Evolutionary conservation across 2,329 filamentous ascomycete species (phyloP), one percentile per base, ranked within the genome.

Genomic region (Diplodia corticola): DNA sequence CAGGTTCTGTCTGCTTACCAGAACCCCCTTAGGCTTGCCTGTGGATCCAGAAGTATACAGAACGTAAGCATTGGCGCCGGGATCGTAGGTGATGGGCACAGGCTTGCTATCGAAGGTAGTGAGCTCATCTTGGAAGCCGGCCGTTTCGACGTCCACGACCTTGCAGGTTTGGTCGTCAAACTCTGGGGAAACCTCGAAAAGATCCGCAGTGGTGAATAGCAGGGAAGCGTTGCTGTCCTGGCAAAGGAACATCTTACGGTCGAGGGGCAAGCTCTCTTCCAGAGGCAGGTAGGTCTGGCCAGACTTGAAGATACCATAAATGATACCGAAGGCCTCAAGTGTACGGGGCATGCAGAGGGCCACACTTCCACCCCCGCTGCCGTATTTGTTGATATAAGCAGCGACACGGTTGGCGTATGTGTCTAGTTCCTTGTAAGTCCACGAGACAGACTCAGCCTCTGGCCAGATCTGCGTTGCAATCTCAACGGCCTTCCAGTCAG

Each of bases 41-140:
- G 95, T 99, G 0, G 94, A 98, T 44, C 95, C 95, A 40, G 94
- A 98, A 1, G 95, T 99, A 83, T 99, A 99, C 66, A 99, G 90
- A 67, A 99, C 57, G 37, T 66, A 66, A 17, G 48, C 55, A 26
- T 61, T 46, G 10, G 50, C 55, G 17, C 63, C 48, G 4, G 35
- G 64, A 15, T 63, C 35, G 24, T 66, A 61, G n/a, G 13, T 48
- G 24, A 63, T 35, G 20, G 49, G 50, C 4, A 44, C 49, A 22
- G 48, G 48, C 13, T 48, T 24, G 24, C 57, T 35, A 26, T 48
- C 46, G 13, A 54, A 54, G 10, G 37, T 17, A 22, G 51, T n/a
- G n/a, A 66, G 55, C 24, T 66, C 64, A 17, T 44, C 50, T 24
- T 55, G 24, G 55, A 61, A 66, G n/a, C 35, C 44, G 4, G 6